These are phyloP conservation scores for Linaria vulgaris DNA, from an alignment of 257 asterid genomes.

Conservation along the genomic window DNA sequence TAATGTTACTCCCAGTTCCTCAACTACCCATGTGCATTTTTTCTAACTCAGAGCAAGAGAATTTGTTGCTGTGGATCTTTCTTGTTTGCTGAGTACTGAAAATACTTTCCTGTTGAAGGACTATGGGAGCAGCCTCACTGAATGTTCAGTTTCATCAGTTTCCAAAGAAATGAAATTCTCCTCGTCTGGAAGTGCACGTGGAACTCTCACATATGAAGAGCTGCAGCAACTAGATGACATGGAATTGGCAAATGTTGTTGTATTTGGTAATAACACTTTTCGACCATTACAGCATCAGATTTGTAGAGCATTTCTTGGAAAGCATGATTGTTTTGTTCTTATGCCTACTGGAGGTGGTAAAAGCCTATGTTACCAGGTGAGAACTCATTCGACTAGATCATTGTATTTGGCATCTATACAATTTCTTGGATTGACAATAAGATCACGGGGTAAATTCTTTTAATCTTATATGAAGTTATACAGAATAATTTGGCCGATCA, in stretches of 20 bases:
- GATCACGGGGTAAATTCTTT: conserved; percentile 5
- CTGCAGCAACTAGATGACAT: conserved; percentile 71
- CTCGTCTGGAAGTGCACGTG: conserved; percentile 29
- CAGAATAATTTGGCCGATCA: too few species aligned
- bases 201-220: conserved; percentile 63
- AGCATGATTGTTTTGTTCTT: conserved; percentile 85
- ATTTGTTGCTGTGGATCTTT: conserved; percentile 9
- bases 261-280: conserved; percentile 77
- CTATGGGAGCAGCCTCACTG: conserved; percentile 41
- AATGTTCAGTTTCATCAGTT: conserved; percentile 46
- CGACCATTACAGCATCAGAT: conserved; percentile 86
- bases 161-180: conserved; percentile 32
- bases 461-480: conserved; percentile 13
- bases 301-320: conserved; percentile 63
- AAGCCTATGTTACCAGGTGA: conserved; percentile 98
- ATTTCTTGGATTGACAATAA: conserved; percentile 24
- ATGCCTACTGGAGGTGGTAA: conserved; percentile 99
- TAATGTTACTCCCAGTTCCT: conserved; percentile 16
- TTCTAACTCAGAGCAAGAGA: conserved; percentile 14
- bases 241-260: conserved; percentile 90
- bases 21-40: not conserved
- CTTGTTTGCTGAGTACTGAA: conserved; percentile 26
- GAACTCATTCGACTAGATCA: conserved; percentile 23
- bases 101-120: conserved; percentile 43
- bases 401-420: conserved; percentile 3